phyloP scores from a whole-genome alignment of 306 rosid species.

The Casuarina glauca region DNA sequence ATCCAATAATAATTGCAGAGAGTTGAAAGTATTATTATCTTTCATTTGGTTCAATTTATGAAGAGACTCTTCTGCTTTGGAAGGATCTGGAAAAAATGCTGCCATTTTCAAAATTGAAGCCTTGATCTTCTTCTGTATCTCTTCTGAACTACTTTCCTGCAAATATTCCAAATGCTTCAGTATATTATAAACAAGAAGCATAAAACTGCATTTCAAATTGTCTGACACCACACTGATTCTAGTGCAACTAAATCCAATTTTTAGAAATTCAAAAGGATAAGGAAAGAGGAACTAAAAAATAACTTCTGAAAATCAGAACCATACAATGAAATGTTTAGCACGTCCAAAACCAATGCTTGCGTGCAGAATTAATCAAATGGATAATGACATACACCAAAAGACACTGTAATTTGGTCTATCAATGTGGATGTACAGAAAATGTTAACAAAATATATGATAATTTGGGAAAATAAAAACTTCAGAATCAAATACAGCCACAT shows the following conservation, averaged over 20 bases:
- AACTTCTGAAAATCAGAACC: not conserved
- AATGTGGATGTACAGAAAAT: not conserved
- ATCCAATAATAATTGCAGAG: slow-evolving; percentile 61
- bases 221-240: slow-evolving; percentile 14
- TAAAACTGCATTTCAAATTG: slow-evolving; percentile 8
- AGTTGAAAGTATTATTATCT: slow-evolving; percentile 65
- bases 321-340: not conserved
- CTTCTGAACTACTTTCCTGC: slow-evolving; percentile 76
- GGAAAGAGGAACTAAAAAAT: not conserved
- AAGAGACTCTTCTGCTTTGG: slow-evolving; percentile 72
- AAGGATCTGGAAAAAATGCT: slow-evolving; percentile 70
- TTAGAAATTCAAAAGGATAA: not conserved
- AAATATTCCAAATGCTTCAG: slow-evolving; percentile 20
- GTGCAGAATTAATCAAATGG: not conserved
- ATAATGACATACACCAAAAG: not conserved
- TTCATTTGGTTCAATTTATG: slow-evolving; percentile 64
- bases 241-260: not conserved
- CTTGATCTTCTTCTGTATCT: slow-evolving; percentile 50
- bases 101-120: slow-evolving; percentile 58
- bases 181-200: slow-evolving; percentile 26
- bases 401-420: not conserved
- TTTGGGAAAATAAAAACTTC: not conserved
- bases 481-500: not conserved
- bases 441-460: slow-evolving; percentile 5
- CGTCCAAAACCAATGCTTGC: not conserved